Conservation (phyloP, 2,329 filamentous ascomycete genomes). For the Bipolaris cookei region DNA sequence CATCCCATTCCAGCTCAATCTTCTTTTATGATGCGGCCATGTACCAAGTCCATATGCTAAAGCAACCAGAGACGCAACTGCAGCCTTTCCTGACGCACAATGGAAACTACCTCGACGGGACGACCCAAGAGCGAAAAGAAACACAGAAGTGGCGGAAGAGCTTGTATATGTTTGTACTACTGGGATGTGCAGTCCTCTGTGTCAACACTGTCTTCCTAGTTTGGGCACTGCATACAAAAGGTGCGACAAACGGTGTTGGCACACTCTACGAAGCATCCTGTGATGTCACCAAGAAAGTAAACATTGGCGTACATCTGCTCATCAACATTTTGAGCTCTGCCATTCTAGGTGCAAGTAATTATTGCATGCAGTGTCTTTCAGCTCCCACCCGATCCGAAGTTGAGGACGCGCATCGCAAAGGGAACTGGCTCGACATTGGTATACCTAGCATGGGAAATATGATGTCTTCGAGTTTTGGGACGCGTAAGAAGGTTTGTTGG, state of each 20-base stretch:
- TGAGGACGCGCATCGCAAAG: slow-evolving; percentile 54
- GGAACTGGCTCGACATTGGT: slow-evolving; percentile 33
- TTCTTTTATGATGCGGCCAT: too few relatives aligned
- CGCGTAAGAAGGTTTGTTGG: slow-evolving; percentile 21
- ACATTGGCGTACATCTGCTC: background rate
- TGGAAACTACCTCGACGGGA: background rate
- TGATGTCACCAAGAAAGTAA: background rate
- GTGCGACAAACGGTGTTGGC: background rate
- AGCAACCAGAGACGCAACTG: background rate
- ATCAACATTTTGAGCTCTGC: background rate
- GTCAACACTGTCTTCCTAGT: background rate
- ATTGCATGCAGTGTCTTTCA: slow-evolving; percentile 57
- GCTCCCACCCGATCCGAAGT: slow-evolving; percentile 59
- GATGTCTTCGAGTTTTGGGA: background rate
- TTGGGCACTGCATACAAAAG: background rate
- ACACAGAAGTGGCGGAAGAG: background rate
- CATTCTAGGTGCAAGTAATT: background rate
- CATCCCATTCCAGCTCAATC: too few relatives aligned
- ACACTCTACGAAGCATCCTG: background rate
- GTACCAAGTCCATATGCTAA: too few relatives aligned
- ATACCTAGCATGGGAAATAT: slow-evolving; percentile 29
- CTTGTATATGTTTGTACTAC: background rate
- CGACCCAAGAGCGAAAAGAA: background rate
- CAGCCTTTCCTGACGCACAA: background rate
- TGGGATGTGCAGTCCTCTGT: background rate